phyloP scores from a whole-genome alignment of 2,329 filamentous ascomycete genomes.

The Coniella vitis region DNA sequence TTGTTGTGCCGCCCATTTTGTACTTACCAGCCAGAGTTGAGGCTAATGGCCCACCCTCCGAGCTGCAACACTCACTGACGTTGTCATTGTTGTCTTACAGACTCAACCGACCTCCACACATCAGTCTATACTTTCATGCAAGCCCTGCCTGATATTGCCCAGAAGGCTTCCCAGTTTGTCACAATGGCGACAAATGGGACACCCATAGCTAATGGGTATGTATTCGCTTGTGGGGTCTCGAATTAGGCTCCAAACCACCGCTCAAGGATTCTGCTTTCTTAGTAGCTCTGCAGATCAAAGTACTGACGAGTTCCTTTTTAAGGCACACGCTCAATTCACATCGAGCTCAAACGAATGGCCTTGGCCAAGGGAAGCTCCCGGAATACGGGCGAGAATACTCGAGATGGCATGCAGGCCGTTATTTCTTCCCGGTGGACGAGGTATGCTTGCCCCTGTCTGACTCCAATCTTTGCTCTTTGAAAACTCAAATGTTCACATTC shows the following conservation, averaged over 20 bases:
- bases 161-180: neutral
- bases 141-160: neutral
- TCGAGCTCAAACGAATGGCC: neutral
- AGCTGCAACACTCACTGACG: conserved; percentile 2
- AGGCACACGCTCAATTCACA: conserved; percentile 14
- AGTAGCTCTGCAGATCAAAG: neutral
- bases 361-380: conserved; percentile 2
- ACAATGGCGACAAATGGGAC: conserved; percentile 12
- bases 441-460: conserved; percentile 23
- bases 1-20: neutral
- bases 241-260: too few species aligned
- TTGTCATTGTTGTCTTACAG: neutral
- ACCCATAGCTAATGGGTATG: conserved; percentile 1
- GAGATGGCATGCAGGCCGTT: conserved; percentile 48
- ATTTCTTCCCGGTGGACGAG: conserved; percentile 56
- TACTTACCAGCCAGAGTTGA: neutral
- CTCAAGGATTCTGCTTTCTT: too few species aligned
- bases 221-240: neutral
- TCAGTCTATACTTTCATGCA: neutral
- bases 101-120: neutral
- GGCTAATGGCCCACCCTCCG: neutral
- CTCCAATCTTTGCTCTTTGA: neutral
- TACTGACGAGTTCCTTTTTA: neutral
- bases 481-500: neutral
- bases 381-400: conserved; percentile 53